Evolutionary conservation across 345 rosid genomes (phyloP).

Genomic region (Euphorbia tirucalli): DNA sequence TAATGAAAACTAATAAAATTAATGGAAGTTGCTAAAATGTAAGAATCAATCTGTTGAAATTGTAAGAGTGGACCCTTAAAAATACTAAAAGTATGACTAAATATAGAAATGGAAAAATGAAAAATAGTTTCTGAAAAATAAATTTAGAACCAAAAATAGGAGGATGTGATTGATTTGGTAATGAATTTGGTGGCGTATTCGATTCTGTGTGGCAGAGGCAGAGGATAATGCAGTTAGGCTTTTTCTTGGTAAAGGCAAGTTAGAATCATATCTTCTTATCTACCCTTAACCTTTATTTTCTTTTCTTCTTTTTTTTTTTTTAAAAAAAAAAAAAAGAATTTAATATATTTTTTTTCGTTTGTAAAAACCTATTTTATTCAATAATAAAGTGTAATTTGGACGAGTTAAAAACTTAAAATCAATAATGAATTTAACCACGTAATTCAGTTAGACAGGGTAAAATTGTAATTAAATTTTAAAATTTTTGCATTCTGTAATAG

Average conservation of each 20-base stretch:
- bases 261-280: conserved; percentile 8
- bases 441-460: no score
- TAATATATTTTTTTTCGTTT: not conserved
- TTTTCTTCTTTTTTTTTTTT: no score
- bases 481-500: no score
- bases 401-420: no score
- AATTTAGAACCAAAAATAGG: not conserved
- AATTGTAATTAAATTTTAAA: no score
- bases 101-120: conserved; percentile 3
- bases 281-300: not conserved
- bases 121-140: not conserved
- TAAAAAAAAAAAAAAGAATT: not conserved
- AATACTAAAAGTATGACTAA: not conserved
- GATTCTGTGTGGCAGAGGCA: not conserved
- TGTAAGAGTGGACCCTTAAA: not conserved
- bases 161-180: not conserved
- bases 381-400: no score
- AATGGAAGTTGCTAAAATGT: not conserved
- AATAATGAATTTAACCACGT: no score
- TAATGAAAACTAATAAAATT: not conserved
- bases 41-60: not conserved
- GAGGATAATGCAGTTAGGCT: not conserved
- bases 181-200: no score
- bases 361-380: no score
- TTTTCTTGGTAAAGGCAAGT: not conserved